Conservation (phyloP, 805 yeast species). For the Danielia oregonensis region DNA sequence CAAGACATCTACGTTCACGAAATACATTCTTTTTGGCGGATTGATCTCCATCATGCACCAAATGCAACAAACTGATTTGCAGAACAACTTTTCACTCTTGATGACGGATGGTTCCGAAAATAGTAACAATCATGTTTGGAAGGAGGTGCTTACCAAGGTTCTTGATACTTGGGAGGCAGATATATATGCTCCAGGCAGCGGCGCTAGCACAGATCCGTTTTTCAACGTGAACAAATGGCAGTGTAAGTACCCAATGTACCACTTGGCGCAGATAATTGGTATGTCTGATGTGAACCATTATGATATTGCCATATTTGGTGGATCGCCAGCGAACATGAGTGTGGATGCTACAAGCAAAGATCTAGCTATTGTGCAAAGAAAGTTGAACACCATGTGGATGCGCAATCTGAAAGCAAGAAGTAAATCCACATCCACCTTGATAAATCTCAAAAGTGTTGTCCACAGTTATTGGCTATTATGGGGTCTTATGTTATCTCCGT, state of each 20-base stretch:
- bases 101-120: constrained; percentile 16
- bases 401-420: not conserved
- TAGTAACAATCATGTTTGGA: constrained; percentile 46
- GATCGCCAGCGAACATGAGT: constrained; percentile 67
- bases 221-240: constrained; percentile 20
- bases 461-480: constrained; percentile 40
- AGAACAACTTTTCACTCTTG: constrained; percentile 41
- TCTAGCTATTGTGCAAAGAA: constrained; percentile 28
- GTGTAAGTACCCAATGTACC: constrained; percentile 66
- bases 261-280: constrained; percentile 65
- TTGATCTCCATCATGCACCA: constrained; percentile 63
- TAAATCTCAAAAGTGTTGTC: constrained; percentile 32
- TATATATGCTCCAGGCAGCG: constrained; percentile 16
- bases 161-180: constrained; percentile 66
- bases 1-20: constrained; percentile 49
- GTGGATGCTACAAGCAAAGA: constrained; percentile 37
- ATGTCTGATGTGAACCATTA: constrained; percentile 65
- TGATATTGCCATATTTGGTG: constrained; percentile 75
- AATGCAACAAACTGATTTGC: constrained; percentile 69
- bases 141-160: constrained; percentile 64
- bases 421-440: constrained; percentile 21
- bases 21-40: constrained; percentile 64
- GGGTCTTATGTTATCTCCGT: constrained; percentile 33
- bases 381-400: constrained; percentile 32
- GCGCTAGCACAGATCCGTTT: constrained; percentile 5